Percentiles rank a stretch among this genome's conserved stretches.
Conservation (phyloP, 192 early-diverging fungal genomes). For the Coemansia sp. region DNA sequence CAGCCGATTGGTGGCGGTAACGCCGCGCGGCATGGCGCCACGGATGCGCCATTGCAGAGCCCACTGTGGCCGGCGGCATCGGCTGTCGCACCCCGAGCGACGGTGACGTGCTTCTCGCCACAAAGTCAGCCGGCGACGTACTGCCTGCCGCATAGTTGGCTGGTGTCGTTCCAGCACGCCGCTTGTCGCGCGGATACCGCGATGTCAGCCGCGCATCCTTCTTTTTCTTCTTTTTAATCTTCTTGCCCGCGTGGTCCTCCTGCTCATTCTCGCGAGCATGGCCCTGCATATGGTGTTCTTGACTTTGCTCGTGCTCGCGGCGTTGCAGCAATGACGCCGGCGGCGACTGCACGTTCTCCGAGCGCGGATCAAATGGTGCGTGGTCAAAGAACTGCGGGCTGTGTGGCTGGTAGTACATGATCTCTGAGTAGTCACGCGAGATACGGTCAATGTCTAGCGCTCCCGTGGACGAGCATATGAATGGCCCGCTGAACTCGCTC, state of each 20-base stretch:
- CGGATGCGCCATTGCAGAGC: background rate
- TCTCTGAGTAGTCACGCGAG: constrained; percentile 19
- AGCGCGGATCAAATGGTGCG: background rate
- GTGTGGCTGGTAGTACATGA: constrained; percentile 1
- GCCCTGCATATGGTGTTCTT: background rate
- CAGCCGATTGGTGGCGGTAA: constrained; percentile 26
- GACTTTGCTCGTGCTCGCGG: too few species aligned
- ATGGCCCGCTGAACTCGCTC: constrained; percentile 39
- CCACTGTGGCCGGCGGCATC: background rate
- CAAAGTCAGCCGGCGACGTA: background rate
- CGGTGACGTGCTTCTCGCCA: background rate
- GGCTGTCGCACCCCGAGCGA: background rate
- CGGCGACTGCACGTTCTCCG: background rate
- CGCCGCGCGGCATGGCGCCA: constrained; percentile 7
- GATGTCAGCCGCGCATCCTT: background rate
- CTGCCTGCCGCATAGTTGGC: constrained; percentile 1
- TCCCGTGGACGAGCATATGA: constrained; percentile 27
- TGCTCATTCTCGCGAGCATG: background rate
- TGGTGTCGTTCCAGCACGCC: background rate
- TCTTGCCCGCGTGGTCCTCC: constrained; percentile 2
- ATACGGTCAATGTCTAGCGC: constrained; percentile 8
- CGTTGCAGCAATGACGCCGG: background rate
- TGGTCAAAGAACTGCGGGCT: background rate
- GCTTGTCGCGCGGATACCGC: background rate
- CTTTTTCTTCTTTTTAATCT: constrained; percentile 2